Evolutionary conservation across 2,329 filamentous ascomycete genomes (phyloP), one percentile per base, ranked within the genome.

Genomic region (Neobulgaria alba): DNA sequence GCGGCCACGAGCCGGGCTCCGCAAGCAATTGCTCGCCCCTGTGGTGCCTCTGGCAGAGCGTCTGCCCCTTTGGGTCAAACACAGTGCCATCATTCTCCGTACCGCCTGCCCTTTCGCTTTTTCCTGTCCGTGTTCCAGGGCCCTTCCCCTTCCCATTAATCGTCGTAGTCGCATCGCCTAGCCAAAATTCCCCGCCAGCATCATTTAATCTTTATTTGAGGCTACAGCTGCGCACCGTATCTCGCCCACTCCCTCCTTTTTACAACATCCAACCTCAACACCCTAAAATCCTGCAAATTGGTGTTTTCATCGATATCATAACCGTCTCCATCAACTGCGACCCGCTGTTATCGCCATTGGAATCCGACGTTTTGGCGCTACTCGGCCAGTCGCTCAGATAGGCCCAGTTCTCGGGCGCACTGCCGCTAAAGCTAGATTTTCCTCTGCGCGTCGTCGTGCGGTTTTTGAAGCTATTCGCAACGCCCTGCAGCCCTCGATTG

Each of bases 381-480:
- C 18, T 37, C 14, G 17, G 14, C 17, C 20, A 38, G 17, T 20
- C 16, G 9, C 5, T 33, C 39, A 18, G 20, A 16, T 17, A 18
- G 39, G n/a, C 36, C 43, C 12, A 7, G 23, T 26, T 12, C 7
- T 39, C 30, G 30, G 30, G 19, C 42, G 30, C 33, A 7, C 23
- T 23, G 15, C 17, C 48, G 30, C 29, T 30, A 45, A 17, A 19
- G 18, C 32, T 33, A 4, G 14, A 43, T 42, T 39, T 40, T 23
- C 1, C 19, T 35, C 36, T 47, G 44, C 43, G 44, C 39, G 47
- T 44, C 46, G 45, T 45, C 41, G 45, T 43, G 42, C 45, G 38
- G 41, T 18, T 35, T 34, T 45, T 57, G 55, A 57, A 52, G 55
- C 52, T 57, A 57, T 57, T 56, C 55, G 48, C 45, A 51, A 39